Percentiles rank a stretch among this genome's conserved stretches.
Conservation (phyloP, 2,329 filamentous ascomycete genomes). For the Apiospora rasikravindrae region DNA sequence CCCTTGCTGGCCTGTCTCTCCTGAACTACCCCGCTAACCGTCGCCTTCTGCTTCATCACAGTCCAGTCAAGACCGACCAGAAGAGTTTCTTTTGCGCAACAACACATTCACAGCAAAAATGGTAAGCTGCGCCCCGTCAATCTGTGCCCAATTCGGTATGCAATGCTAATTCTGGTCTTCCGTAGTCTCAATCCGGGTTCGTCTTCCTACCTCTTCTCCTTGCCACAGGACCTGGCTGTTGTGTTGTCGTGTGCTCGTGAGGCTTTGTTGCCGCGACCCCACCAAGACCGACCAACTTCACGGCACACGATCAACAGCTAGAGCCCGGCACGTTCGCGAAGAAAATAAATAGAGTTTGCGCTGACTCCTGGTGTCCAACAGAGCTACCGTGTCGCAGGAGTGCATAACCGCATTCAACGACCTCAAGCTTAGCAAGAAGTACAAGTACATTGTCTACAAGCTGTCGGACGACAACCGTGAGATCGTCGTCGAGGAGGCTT, state of each 20-base stretch:
- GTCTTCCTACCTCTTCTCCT: constrained; percentile 38
- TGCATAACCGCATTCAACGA: constrained; percentile 78
- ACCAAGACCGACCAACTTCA: not conserved
- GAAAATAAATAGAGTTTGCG: not conserved
- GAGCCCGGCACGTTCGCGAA: not conserved
- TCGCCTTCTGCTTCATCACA: constrained; percentile 18
- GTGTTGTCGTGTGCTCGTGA: constrained; percentile 9
- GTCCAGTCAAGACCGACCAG: constrained; percentile 2
- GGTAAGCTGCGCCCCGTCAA: constrained; percentile 16
- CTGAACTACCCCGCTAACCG: constrained; percentile 21
- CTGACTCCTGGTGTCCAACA: constrained; percentile 41
- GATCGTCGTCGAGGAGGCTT: constrained; percentile 80
- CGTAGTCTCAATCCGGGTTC: constrained; percentile 72
- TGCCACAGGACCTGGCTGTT: not conserved
- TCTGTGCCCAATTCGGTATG: not conserved
- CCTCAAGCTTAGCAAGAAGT: constrained; percentile 80
- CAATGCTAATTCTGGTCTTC: constrained; percentile 11
- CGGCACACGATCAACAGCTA: not conserved
- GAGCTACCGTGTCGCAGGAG: constrained; percentile 74
- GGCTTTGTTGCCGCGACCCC: not conserved
- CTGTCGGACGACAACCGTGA: constrained; percentile 82
- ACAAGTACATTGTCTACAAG: constrained; percentile 90
- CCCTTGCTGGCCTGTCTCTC: not conserved
- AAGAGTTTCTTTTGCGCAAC: constrained; percentile 16
- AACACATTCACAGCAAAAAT: constrained; percentile 14